Percentiles rank a stretch among this genome's conserved stretches.
These are phyloP conservation scores for Pilobolus umbonatus DNA, from an alignment of 192 early-diverging fungal species.

Conservation along the genomic window DNA sequence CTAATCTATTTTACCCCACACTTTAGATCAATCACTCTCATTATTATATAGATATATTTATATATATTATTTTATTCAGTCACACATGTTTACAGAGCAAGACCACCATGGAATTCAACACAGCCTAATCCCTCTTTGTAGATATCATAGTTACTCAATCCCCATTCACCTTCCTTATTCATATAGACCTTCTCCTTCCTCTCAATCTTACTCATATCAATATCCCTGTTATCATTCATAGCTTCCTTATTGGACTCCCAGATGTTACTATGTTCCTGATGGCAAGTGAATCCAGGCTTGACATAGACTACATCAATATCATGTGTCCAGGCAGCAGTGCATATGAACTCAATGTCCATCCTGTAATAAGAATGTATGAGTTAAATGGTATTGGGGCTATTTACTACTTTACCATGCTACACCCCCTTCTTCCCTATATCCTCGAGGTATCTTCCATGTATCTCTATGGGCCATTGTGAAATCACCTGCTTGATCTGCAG, in stretches of 20 bases:
- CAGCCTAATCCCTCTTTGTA: conserved; percentile 28
- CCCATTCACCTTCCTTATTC: conserved; percentile 33
- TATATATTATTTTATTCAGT: too few species aligned
- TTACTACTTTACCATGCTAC: conserved; percentile 23
- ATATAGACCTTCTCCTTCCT: conserved; percentile 21
- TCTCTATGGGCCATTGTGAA: conserved; percentile 34
- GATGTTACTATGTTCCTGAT: conserved; percentile 29
- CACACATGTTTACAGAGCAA: conserved; percentile 14
- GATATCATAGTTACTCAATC: conserved; percentile 24
- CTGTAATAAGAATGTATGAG: not conserved
- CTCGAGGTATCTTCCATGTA: conserved; percentile 33
- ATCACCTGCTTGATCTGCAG: conserved; percentile 35
- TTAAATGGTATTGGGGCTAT: not conserved
- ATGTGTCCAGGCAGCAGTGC: conserved; percentile 31
- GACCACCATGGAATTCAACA: conserved; percentile 24
- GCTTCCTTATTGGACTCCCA: conserved; percentile 24
- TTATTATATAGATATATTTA: too few species aligned
- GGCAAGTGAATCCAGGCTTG: conserved; percentile 24
- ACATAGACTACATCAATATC: conserved; percentile 23
- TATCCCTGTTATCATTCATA: conserved; percentile 22
- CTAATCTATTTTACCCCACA: too few species aligned
- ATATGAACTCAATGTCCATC: conserved; percentile 39
- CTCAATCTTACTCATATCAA: conserved; percentile 27
- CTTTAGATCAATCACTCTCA: too few species aligned
- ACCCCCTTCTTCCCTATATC: conserved; percentile 32